These are phyloP conservation scores for Petunia secreta DNA, from an alignment of 257 asterid species.

Conservation along the genomic window DNA sequence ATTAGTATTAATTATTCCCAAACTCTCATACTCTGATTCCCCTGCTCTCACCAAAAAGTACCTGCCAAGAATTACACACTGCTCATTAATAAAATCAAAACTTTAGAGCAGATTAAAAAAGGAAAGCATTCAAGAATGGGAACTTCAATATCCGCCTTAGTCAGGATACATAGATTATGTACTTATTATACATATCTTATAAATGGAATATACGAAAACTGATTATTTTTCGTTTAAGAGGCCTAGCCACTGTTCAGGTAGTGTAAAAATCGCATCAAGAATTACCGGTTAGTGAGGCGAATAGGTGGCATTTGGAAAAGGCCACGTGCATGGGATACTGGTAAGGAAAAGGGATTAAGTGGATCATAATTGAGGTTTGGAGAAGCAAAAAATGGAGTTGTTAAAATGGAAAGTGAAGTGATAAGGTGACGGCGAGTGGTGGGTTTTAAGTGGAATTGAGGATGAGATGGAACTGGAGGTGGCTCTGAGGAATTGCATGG, in stretches of 20 bases:
- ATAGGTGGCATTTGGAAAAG: slow-evolving; percentile 94
- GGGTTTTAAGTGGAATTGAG: slow-evolving; percentile 25
- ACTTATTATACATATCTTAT: no score
- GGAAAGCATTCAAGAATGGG: background rate
- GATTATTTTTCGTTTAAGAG: no score
- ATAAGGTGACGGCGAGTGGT: slow-evolving; percentile 63
- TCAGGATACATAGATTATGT: no score
- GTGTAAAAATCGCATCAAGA: background rate
- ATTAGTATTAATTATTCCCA: slow-evolving; percentile 88
- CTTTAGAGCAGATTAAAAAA: background rate
- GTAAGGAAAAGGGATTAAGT: slow-evolving; percentile 40
- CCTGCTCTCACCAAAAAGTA: slow-evolving; percentile 95
- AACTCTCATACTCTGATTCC: slow-evolving; percentile 82
- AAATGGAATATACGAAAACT: no score
- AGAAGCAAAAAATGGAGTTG: slow-evolving; percentile 50
- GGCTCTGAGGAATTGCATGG: slow-evolving; percentile 26
- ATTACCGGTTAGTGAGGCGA: slow-evolving; percentile 78
- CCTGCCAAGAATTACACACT: slow-evolving; percentile 37
- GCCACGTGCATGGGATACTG: slow-evolving; percentile 79
- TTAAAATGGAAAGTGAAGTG: slow-evolving; percentile 51
- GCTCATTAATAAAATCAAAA: slow-evolving; percentile 8
- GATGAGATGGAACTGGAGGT: background rate
- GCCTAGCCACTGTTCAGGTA: no score
- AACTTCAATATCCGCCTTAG: background rate
- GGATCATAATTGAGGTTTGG: slow-evolving; percentile 40